Evolutionary conservation across 305 asterid genomes (phyloP), one percentile per base, ranked within the genome.

Genomic region (Solanum hybrid): DNA sequence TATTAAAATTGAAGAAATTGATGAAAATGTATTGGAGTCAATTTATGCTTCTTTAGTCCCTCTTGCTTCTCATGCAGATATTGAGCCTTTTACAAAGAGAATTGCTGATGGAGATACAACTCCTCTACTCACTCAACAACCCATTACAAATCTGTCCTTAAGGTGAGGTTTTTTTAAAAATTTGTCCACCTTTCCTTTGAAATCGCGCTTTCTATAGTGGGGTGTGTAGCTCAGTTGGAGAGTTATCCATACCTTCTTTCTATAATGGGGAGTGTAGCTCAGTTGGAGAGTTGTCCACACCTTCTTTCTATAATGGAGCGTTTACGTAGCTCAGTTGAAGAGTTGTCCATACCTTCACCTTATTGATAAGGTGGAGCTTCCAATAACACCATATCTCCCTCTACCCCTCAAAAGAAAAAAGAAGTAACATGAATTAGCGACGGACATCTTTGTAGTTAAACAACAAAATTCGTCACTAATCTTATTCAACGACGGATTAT

Each of bases 41-140:
- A 92, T 94, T 16, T 96, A 86, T 89, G 91, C 94, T 16, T 91
- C 94, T 34, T 51, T 91, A 89, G 97, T 96, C 42, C 98, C 97
- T 32, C 95, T 96, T 88, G 91, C 91, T 3, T 93, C 95, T 37
- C 98, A 96, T 94, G 98, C 95, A 88, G 97, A 95, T 91, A 92
- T 96, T 37, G 97, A 96, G 91, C 95, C 95, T 72, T 96, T 92
- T 87, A 87, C 94, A 88, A 96, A 91, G 26, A 90, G 98, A 78
- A 94, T 96, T 40, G 98, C 95, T 36, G 95, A 94, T 87, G 98
- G 98, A 35, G 96, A 94, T 6, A 87, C 88, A 31, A 86, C 92
- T 66, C 94, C 95, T 27, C 87, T 94, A 14, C 90, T 96, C 91
- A 95, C 98, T 73, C 92, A 90, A 87, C 88, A 94, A 35, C 94